Percentiles rank a stretch among this genome's conserved stretches.
phyloP scores from a whole-genome alignment of 1,284 basidiomycete species.

The Inonotus hispidus region DNA sequence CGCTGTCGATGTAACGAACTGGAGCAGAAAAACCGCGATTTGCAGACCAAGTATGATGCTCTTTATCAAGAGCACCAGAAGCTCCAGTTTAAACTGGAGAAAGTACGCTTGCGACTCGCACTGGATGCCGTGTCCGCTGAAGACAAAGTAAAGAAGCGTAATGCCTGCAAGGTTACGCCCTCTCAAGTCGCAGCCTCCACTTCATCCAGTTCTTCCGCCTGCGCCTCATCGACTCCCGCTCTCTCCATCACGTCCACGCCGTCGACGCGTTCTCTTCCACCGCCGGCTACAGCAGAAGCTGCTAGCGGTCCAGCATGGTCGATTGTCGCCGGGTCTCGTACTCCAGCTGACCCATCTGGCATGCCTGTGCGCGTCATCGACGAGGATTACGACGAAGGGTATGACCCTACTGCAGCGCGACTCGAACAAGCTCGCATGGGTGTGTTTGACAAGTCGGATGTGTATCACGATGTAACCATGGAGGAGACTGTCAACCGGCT shows the following conservation, averaged over 20 bases:
- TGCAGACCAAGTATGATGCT: not conserved
- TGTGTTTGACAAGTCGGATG: not conserved
- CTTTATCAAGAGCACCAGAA: not conserved
- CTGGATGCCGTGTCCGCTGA: not conserved
- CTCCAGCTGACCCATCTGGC: not conserved
- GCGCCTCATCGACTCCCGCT: not conserved
- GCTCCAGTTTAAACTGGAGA: not conserved
- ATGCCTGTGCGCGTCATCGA: conserved; percentile 12
- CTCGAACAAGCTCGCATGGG: not conserved
- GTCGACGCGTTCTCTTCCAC: too few relatives aligned
- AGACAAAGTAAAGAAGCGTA: not conserved
- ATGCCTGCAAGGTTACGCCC: not conserved
- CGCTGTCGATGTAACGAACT: not conserved
- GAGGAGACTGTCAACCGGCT: conserved; percentile 8
- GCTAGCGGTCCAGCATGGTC: not conserved
- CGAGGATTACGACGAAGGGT: conserved; percentile 17
- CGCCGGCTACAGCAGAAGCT: too few relatives aligned
- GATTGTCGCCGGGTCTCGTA: not conserved
- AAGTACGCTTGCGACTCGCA: not conserved
- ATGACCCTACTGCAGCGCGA: not conserved
- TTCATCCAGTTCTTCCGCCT: not conserved
- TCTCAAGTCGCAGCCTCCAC: not conserved
- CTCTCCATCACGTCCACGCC: too few relatives aligned
- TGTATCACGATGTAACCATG: not conserved
- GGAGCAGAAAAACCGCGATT: not conserved